Base-by-base conservation (phyloP, 805 yeast genomes). In the Osmozyma mogii region DNA sequence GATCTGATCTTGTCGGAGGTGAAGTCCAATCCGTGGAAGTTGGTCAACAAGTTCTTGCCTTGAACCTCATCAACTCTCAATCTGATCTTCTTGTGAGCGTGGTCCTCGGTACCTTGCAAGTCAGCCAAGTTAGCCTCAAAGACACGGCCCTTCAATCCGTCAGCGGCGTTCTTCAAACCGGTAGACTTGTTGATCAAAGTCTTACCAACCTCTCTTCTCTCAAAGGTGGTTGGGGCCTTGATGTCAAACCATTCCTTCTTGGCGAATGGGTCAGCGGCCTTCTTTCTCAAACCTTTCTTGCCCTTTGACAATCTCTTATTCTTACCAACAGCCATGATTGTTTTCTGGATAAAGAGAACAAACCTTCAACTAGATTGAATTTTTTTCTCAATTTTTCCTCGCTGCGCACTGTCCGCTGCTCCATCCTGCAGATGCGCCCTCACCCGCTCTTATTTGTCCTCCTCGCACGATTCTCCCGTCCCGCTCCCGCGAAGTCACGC, bases 1-100 rank as follows among this genome's bases (percentile, higher is more conserved):
- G 96, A 88, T 75, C 94, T 84, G 64, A 89, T 75, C 77, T 89
- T 89, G 75, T 88, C 96, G 49, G 94, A 75, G 60, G 97, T 88
- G 81, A 89, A 88, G 75, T 87, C 94, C 70, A 89, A 70, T 60
- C 97, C 97, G 78, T 88, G 96, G 94, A 88, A 89, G 94, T 89
- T 89, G 76, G 97, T 88, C 66, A 88, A 77, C 61, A 88, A 77
- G 81, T 88, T 87, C 75, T 85, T 84, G 73, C 96, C 97, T 75
- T 89, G 96, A 54, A 88, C 95, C 74, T 89, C 97, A 60, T 88
- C 97, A 55, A 89, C 95, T 75, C 96, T 87, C 71, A 89, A 84
- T 72, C 82, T 84, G 63, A 89, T 73, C 75, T 89, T 87, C 79
- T 94, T 89, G 84, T 80, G 82, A 47, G 96, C 79, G 78, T 88